Evolutionary conservation across 257 asterid genomes (phyloP).

Genomic region (Ilex asprella): DNA sequence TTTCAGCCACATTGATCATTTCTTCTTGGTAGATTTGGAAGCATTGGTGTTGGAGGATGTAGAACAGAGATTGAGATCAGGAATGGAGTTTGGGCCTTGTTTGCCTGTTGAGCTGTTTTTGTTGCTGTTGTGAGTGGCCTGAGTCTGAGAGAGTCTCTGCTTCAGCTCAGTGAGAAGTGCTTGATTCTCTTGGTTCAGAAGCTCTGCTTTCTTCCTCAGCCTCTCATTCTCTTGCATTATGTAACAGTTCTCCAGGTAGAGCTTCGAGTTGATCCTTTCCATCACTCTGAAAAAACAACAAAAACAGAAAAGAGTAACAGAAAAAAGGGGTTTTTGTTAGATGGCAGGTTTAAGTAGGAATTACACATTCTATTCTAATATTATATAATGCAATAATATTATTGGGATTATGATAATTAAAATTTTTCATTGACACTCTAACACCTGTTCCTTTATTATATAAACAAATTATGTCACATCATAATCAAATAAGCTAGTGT

Average conservation of each 20-base stretch:
- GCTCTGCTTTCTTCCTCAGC: conserved; percentile 74
- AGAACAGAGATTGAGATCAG: conserved; percentile 34
- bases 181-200: conserved; percentile 73
- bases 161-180: conserved; percentile 59
- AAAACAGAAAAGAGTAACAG: no score
- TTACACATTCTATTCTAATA: no score
- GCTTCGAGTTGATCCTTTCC: conserved; percentile 74
- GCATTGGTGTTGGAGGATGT: conserved; percentile 25
- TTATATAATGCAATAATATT: no score
- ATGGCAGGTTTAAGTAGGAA: no score
- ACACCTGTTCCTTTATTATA: no score
- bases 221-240: conserved; percentile 71
- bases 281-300: conserved; percentile 18
- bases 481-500: no score
- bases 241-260: conserved; percentile 61
- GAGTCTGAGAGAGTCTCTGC: conserved; percentile 31
- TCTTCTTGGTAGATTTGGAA: conserved; percentile 38
- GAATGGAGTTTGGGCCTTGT: conserved; percentile 10
- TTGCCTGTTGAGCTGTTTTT: conserved; percentile 23
- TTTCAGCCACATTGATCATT: background rate
- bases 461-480: no score
- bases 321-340: no score
- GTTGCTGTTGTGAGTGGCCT: background rate
- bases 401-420: no score
- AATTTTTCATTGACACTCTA: no score